phyloP scores from a whole-genome alignment of 768 basidiomycete genomes.

The Sarcomyxa edulis region DNA sequence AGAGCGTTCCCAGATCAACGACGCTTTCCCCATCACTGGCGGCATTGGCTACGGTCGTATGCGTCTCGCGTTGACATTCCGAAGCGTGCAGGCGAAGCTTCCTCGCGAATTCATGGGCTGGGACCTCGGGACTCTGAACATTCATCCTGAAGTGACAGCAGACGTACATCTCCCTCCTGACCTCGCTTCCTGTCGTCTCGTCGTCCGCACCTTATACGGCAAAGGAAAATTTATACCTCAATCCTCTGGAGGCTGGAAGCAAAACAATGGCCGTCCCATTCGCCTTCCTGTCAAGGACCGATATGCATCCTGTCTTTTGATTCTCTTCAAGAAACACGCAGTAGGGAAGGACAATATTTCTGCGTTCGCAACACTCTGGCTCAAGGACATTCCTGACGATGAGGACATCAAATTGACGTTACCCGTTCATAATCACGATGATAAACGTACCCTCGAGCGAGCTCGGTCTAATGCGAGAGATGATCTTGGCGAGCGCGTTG shows the following conservation, averaged over 20 bases:
- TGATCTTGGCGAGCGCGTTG: constrained; percentile 21
- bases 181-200: constrained; percentile 32
- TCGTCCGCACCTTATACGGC: constrained; percentile 30
- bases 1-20: constrained; percentile 48
- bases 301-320: constrained; percentile 31
- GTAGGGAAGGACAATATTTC: constrained; percentile 27
- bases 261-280: constrained; percentile 21
- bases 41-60: constrained; percentile 66
- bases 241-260: constrained; percentile 26
- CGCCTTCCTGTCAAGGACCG: constrained; percentile 35
- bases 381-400: constrained; percentile 36
- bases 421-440: constrained; percentile 20
- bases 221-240: constrained; percentile 31
- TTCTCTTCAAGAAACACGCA: constrained; percentile 29
- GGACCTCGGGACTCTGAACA: constrained; percentile 65
- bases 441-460: constrained; percentile 15
- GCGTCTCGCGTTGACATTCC: constrained; percentile 62
- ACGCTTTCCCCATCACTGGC: constrained; percentile 59
- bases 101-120: constrained; percentile 57
- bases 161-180: constrained; percentile 24
- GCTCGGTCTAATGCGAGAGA: constrained; percentile 20
- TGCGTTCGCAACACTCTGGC: constrained; percentile 34
- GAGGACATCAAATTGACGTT: constrained; percentile 22
- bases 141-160: constrained; percentile 27
- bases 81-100: constrained; percentile 55